Evolutionary conservation across 805 yeast species (phyloP).

Genomic region (Lachancea nothofagi): DNA sequence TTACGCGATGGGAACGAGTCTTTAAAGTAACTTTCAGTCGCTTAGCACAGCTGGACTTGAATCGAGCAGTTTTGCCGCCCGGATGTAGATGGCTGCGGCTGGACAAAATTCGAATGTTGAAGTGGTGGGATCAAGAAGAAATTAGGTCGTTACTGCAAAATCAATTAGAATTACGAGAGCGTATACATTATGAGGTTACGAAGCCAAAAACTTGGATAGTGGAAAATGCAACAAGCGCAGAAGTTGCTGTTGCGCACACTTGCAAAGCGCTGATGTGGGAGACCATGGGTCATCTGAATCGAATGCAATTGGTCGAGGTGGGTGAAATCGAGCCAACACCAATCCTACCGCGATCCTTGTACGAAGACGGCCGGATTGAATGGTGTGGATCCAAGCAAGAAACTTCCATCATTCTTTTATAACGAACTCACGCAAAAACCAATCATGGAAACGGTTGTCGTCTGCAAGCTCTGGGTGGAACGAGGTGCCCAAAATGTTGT

Average conservation of each 20-base stretch:
- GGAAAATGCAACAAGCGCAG: conserved; percentile 5
- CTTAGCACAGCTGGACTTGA: conserved; percentile 21
- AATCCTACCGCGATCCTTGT: conserved; percentile 1
- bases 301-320: conserved; percentile 4
- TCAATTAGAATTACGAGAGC: neutral
- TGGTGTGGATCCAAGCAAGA: neutral
- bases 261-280: conserved; percentile 15
- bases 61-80: conserved; percentile 22
- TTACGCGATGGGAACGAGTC: conserved; percentile 28
- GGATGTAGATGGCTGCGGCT: conserved; percentile 19
- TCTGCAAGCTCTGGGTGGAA: conserved; percentile 72
- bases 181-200: neutral
- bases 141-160: neutral
- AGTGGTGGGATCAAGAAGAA: conserved; percentile 27
- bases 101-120: conserved; percentile 12
- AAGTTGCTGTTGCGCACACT: conserved; percentile 3
- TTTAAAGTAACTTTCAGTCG: conserved; percentile 15
- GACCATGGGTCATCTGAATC: conserved; percentile 2
- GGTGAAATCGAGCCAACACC: conserved; percentile 1
- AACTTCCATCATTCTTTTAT: conserved; percentile 10
- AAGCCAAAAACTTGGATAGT: neutral
- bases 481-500: conserved; percentile 61
- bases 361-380: neutral
- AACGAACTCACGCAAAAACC: conserved; percentile 62
- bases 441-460: conserved; percentile 59